These are phyloP conservation scores for Trichoderma sp. DNA, from an alignment of 2,329 filamentous ascomycete genomes.

Conservation along the genomic window DNA sequence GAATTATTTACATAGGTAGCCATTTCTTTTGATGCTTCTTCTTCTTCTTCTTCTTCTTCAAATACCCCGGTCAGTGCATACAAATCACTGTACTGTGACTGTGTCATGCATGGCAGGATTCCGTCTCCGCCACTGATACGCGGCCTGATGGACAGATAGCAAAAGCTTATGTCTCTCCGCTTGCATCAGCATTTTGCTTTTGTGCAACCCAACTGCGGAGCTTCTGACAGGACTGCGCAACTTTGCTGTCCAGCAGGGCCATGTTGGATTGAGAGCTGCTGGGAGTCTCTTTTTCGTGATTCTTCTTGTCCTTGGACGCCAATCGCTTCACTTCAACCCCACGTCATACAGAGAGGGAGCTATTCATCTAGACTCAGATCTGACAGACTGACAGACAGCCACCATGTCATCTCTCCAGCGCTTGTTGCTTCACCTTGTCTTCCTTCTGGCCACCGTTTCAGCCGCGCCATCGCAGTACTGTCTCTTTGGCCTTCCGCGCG, in stretches of 20 bases:
- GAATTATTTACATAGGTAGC: not conserved
- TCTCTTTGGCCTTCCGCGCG: constrained; percentile 21
- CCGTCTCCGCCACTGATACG: not conserved
- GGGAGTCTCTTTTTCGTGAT: not conserved
- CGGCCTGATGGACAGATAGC: not conserved
- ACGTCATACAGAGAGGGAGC: not conserved
- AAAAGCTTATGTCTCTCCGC: not conserved
- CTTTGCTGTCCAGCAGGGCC: not conserved
- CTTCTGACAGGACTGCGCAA: not conserved
- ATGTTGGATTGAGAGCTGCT: not conserved
- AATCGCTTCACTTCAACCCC: not conserved
- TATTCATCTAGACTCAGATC: not conserved
- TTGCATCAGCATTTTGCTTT: not conserved
- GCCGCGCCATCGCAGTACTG: constrained; percentile 26
- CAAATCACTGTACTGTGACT: not conserved
- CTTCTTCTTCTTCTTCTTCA: not conserved
- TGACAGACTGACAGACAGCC: not conserved
- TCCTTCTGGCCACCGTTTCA: not conserved
- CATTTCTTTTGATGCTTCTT: not conserved
- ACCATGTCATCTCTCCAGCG: not conserved
- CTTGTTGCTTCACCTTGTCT: not conserved
- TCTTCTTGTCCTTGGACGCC: not conserved
- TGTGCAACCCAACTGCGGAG: constrained; percentile 9
- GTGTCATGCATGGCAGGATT: not conserved
- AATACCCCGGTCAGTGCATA: not conserved